These are phyloP conservation scores for Penicillium pancosmium DNA, from an alignment of 495 filamentous ascomycete species.

Conservation along the genomic window DNA sequence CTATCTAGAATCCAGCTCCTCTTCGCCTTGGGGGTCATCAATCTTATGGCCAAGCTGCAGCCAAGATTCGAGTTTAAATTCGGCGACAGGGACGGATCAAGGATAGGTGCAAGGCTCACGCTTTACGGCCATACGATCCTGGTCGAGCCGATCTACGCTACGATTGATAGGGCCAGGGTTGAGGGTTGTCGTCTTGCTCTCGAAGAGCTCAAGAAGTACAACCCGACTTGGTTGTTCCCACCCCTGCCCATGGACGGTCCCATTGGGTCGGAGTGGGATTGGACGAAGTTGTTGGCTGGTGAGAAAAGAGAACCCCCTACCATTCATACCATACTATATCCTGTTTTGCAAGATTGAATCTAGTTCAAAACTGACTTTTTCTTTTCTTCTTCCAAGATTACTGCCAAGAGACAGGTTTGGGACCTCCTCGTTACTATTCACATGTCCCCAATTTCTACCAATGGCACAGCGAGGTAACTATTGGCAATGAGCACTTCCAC, in stretches of 20 bases:
- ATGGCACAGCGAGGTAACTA: slow-evolving; percentile 30
- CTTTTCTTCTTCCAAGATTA: background rate
- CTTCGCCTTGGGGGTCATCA: slow-evolving; percentile 39
- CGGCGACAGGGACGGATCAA: background rate
- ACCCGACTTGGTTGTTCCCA: slow-evolving; percentile 32
- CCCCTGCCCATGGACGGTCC: slow-evolving; percentile 24
- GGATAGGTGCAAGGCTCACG: slow-evolving; percentile 31
- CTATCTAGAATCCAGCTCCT: slow-evolving; percentile 26
- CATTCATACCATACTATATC: too few relatives aligned
- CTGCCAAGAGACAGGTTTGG: slow-evolving; percentile 9
- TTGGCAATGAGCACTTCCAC: slow-evolving; percentile 15
- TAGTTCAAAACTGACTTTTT: background rate
- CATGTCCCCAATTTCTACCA: slow-evolving; percentile 12
- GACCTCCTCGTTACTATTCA: too few relatives aligned
- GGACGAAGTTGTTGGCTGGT: slow-evolving; percentile 35
- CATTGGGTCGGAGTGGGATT: slow-evolving; percentile 28
- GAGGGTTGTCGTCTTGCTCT: slow-evolving; percentile 33
- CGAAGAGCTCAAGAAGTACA: slow-evolving; percentile 20
- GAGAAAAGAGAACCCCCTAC: slow-evolving; percentile 7
- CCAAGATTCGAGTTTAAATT: slow-evolving; percentile 32
- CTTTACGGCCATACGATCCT: slow-evolving; percentile 40
- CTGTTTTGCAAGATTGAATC: too few relatives aligned
- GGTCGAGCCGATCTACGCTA: slow-evolving; percentile 5
- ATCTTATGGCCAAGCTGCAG: slow-evolving; percentile 24
- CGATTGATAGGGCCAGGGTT: slow-evolving; percentile 24